Evolutionary conservation across 169 alveolate species (phyloP), one percentile per base, ranked within the genome.

Genomic region (Cryptosporidium canis): DNA sequence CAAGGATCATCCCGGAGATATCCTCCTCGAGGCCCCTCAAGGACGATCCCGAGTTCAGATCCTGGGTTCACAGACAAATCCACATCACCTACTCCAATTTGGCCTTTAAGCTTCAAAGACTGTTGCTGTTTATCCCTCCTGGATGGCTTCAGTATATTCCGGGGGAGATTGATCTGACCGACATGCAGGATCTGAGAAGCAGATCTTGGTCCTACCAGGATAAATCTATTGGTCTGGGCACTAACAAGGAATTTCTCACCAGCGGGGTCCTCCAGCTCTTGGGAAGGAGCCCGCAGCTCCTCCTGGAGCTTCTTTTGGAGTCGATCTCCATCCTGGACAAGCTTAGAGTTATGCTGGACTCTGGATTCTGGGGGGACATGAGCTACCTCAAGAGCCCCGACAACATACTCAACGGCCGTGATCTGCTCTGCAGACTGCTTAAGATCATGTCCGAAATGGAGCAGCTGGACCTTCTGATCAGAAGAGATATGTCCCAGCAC

Each of bases 71-170:
- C 24, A 56, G 87, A 39, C 87, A 77, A 41, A 58, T 77, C 11
- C 70, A 77, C 21, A 43, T 77, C 11, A 58, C 58, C n/a, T 77
- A 77, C 47, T 77, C 72, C 5, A 77, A 77, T 24, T 18, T 77
- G 48, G 87, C 87, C 5, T 77, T 77, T 61, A 77, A 77, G 31
- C 48, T 77, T 39, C 87, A 77, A 55, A 77, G 87, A 37, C 43
- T 77, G 1, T 39, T 77, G 29, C 12, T 77, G 9, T 77, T 77
- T 77, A 61, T 77, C 9, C 71, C 87, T 55, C 87, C 87, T 18
- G 87, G 87, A 0, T 77, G 87, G 87, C 58, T 77, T n/a, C 87
- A 77, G 7, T 77, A 77, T 61, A 24, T 77, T 21, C 87, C 87
- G 0, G 72, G 87, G 2, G 87, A 77, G 35, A 77, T 77, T 56